Conservation (phyloP, 2,329 filamentous ascomycete genomes). For the Clonostachys byssicola region DNA sequence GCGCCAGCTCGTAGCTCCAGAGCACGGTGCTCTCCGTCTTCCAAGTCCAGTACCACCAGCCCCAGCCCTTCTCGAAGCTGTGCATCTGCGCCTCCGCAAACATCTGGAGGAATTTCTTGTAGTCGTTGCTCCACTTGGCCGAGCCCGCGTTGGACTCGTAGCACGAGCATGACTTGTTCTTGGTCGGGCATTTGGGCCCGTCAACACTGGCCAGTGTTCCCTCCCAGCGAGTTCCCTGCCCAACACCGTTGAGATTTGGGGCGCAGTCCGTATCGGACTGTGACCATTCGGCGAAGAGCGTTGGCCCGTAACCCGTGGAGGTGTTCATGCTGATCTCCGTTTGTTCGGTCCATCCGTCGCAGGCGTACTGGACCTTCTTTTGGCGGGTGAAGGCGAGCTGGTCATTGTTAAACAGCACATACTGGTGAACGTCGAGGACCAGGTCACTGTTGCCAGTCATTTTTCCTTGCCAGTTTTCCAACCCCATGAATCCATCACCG, state of each 20-base stretch:
- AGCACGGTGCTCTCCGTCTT: constrained; percentile 80
- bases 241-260: constrained; percentile 81
- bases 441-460: constrained; percentile 68
- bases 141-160: constrained; percentile 70
- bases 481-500: constrained; percentile 90
- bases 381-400: constrained; percentile 80
- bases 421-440: constrained; percentile 95
- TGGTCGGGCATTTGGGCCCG: constrained; percentile 68
- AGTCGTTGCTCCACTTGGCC: constrained; percentile 60
- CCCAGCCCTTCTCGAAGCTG: constrained; percentile 88
- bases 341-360: constrained; percentile 81
- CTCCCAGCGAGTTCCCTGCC: constrained; percentile 85
- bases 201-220: constrained; percentile 75
- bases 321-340: constrained; percentile 68
- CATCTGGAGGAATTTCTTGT: constrained; percentile 81
- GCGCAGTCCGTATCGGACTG: constrained; percentile 97
- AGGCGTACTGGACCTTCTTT: constrained; percentile 83
- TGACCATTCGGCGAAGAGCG: constrained; percentile 93
- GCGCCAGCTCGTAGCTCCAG: constrained; percentile 87
- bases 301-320: constrained; percentile 81
- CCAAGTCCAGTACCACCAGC: constrained; percentile 99
- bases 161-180: constrained; percentile 67
- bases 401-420: constrained; percentile 93
- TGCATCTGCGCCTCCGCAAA: constrained; percentile 97
- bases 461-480: constrained; percentile 85